Evolutionary conservation across 352 stramenopile species (phyloP).

Genomic region (Phytopythium cucurbitacearum): DNA sequence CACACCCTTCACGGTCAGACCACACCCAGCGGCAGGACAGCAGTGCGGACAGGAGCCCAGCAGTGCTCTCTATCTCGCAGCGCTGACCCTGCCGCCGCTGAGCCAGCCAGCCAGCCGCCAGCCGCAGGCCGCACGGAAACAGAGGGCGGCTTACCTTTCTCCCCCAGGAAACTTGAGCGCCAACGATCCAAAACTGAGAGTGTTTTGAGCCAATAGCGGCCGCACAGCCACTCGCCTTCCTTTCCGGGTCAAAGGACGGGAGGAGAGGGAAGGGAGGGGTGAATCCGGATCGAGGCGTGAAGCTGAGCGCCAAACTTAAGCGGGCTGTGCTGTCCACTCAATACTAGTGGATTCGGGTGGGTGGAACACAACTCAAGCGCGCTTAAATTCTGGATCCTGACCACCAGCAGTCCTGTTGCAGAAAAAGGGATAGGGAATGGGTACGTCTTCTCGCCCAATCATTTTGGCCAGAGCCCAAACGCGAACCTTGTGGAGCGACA

Average conservation of each 20-base stretch:
- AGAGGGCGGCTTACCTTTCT: constrained; percentile 21
- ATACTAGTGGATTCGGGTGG: background rate
- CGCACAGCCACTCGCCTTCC: background rate
- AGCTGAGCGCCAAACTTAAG: constrained; percentile 1
- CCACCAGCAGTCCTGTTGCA: no score
- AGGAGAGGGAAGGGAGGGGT: background rate
- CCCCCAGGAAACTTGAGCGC: constrained; percentile 23
- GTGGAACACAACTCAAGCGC: constrained; percentile 5
- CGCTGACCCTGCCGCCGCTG: background rate
- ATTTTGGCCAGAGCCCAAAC: background rate
- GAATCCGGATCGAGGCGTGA: background rate
- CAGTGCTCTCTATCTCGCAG: background rate
- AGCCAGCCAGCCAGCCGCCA: background rate
- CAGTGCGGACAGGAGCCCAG: no score
- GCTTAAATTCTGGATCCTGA: constrained; percentile 12
- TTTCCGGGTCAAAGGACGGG: constrained; percentile 3
- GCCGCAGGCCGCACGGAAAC: background rate
- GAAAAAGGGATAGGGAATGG: background rate
- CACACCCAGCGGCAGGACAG: no score
- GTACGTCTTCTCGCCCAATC: background rate
- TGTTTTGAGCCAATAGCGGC: constrained; percentile 28
- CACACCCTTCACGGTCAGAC: background rate
- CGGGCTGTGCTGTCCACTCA: constrained; percentile 8
- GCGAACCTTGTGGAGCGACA: background rate
- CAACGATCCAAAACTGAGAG: constrained; percentile 39